Conservation (phyloP, 140 eudicot genomes). For the Senecio squalidus region DNA sequence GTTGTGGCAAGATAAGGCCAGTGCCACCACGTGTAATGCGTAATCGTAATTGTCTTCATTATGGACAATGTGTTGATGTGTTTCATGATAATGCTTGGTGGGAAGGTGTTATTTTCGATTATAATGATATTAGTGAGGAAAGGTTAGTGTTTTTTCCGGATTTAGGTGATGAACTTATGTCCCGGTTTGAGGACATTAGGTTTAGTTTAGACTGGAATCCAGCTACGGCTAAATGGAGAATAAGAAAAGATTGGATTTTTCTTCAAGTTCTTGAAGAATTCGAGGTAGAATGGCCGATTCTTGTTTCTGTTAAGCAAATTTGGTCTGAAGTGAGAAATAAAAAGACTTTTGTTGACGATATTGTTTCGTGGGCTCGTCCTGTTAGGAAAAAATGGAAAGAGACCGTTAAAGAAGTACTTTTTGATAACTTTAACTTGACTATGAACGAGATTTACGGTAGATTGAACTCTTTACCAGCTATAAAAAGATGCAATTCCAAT, state of each 20-base stretch:
- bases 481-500: slow-evolving; percentile 11
- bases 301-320: slow-evolving; percentile 61
- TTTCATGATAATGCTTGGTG: slow-evolving; percentile 65
- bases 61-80: slow-evolving; percentile 65
- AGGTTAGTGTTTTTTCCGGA: slow-evolving; percentile 68
- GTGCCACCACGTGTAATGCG: slow-evolving; percentile 22
- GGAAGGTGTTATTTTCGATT: slow-evolving; percentile 78
- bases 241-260: slow-evolving; percentile 59
- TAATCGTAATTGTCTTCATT: slow-evolving; percentile 22
- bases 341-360: slow-evolving; percentile 20
- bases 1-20: slow-evolving; percentile 56
- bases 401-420: slow-evolving; percentile 29
- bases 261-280: slow-evolving; percentile 53
- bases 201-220: slow-evolving; percentile 65
- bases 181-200: slow-evolving; percentile 22
- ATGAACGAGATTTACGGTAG: slow-evolving; percentile 20
- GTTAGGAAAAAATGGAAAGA: slow-evolving; percentile 36
- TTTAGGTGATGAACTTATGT: slow-evolving; percentile 49
- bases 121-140: slow-evolving; percentile 30
- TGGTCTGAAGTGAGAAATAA: slow-evolving; percentile 60
- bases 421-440: slow-evolving; percentile 28
- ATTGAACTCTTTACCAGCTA: slow-evolving; percentile 21
- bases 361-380: slow-evolving; percentile 50
- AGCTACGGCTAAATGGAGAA: slow-evolving; percentile 39
- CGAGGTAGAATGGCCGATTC: slow-evolving; percentile 36